Base-by-base conservation (phyloP, 164 flowering plant genomes). In the Stephania yunnanensis region DNA sequence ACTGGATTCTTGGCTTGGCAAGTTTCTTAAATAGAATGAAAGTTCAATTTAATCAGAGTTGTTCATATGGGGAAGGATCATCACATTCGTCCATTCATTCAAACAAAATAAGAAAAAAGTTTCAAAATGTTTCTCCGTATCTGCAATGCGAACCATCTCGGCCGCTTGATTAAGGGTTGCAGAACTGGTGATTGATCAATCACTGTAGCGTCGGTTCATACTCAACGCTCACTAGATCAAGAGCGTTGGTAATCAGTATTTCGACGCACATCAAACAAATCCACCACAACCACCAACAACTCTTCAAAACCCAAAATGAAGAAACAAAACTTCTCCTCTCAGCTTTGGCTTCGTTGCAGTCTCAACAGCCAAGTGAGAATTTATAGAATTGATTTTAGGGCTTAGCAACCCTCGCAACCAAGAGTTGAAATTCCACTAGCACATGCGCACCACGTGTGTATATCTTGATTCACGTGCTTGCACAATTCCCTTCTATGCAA, bases 1-100 rank as follows among this genome's bases (percentile, higher is more conserved):
- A 30, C 31, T 19, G 36, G 70, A 68, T 15, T 30, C 42, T 19
- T 13, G 19, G 42, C 45, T 68, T 25, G 36, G 70, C 7, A 68
- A 25, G 46, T 68, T 36, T 4, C 15, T 46, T 19, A 13, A 68
- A 68, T 15, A 58, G 17, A 58, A 58, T 58, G 20, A 68, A 31
- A 30, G 71, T 48, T 9, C 71, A 68, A 3, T 68, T 31, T 68
- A 36, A 68, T 68, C 71, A 45, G 44, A 15, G 46, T 68, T 48
- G 71, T 31, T 68, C 71, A 22, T 68, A n/a, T 58, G 64, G 64
- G 64, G 71, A 68, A 68, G 46, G 46, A 68, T 68, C 71, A 68
- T 68, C 71, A 68, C 71, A 3, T 68, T 17, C 71, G 10, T 68
- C 71, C 64, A 58, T 58, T 7, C 12, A 50, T 58, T 58, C 17